Conservation (phyloP, 1,284 basidiomycete genomes). For the Schizophyllum commune region DNA sequence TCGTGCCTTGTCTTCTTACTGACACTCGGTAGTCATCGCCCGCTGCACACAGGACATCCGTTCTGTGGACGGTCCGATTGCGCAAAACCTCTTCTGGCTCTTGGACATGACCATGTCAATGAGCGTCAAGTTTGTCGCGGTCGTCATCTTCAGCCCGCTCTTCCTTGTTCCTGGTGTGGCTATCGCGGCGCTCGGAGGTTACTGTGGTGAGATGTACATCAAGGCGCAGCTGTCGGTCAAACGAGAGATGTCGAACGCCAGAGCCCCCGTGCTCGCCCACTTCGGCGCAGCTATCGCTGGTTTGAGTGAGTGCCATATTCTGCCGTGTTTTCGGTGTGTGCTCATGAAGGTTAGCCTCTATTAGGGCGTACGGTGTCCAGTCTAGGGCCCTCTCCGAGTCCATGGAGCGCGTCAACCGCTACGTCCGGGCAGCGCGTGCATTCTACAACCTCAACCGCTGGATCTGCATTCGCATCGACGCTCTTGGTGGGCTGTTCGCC, state of each 20-base stretch:
- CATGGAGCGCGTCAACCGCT: constrained; percentile 30
- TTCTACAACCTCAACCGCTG: constrained; percentile 39
- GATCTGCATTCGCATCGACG: constrained; percentile 34
- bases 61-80: constrained; percentile 33
- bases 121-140: constrained; percentile 29
- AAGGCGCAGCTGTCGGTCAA: constrained; percentile 57
- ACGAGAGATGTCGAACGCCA: constrained; percentile 53
- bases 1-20: background rate
- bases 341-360: constrained; percentile 11
- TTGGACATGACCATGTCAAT: constrained; percentile 30
- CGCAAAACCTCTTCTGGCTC: constrained; percentile 14
- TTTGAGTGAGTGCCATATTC: constrained; percentile 30
- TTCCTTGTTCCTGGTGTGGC: constrained; percentile 25
- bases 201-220: constrained; percentile 33
- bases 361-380: constrained; percentile 31
- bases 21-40: constrained; percentile 5
- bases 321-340: background rate
- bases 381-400: constrained; percentile 27
- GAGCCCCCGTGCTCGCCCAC: constrained; percentile 49
- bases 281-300: constrained; percentile 49
- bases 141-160: constrained; percentile 34
- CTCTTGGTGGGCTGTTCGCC: constrained; percentile 27
- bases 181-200: constrained; percentile 26
- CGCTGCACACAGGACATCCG: constrained; percentile 13
- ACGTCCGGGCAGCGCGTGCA: constrained; percentile 27